Evolutionary conservation across 2,329 filamentous ascomycete species (phyloP), one percentile per base, ranked within the genome.

Genomic region (Fusarium sp.): DNA sequence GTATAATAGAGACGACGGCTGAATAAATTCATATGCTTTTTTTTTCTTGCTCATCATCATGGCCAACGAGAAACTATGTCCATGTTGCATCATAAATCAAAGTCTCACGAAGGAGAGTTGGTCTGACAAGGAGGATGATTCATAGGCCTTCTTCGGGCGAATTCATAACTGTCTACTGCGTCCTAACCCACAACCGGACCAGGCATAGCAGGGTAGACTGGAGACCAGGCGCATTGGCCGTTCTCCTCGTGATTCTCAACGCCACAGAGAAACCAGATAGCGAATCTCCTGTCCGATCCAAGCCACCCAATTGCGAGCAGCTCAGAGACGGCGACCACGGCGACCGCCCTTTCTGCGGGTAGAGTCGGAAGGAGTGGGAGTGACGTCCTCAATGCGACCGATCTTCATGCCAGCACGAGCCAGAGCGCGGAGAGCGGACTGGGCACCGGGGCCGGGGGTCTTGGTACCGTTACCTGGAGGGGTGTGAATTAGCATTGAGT

Each of bases 321-420:
- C 88, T 94, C 90, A 99, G 88, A 99, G 94, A 98, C 96, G 96
- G 90, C 96, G 96, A 98, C 96, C 96, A 94, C 96, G 96, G 89
- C 96, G 95, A 98, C 96, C 96, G 90, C 96, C 96, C 95, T 99
- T 99, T 90, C 96, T 95, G 89, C 96, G 94, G 84, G 96, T 99
- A 87, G 94, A 98, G 89, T 99, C 96, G 87, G 96, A 99, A 82
- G 97, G 96, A 74, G 96, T 99, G 82, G 96, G 96, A 82, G 97
- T 99, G 78, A 99, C 96, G 86, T 99, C 96, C 93, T 99, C 96
- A 83, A 99, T 99, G 85, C 96, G 94, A 85, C 96, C 96, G 83
- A 99, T 99, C 91, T 96, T 97, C 97, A 99, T 99, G 86, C 96
- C 96, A 82, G 96, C 95, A 91, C 96, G 97, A 85, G 96, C 96